Conservation (phyloP, 225 moss, liverwort and hornwort genomes). For the Anthoceros angustus region DNA sequence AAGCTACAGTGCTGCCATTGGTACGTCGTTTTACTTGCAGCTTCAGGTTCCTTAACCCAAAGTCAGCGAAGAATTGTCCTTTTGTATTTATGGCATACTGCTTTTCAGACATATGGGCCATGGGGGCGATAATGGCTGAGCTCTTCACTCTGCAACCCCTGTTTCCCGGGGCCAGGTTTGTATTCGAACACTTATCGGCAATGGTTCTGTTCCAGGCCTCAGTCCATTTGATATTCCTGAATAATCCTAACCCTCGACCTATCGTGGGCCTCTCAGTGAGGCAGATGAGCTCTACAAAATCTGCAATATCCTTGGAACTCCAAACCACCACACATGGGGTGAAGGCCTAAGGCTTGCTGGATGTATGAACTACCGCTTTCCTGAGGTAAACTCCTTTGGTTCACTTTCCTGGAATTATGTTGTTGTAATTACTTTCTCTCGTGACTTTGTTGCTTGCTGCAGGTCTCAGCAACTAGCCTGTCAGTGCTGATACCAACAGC, state of each 20-base stretch:
- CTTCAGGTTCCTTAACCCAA: conserved; percentile 10
- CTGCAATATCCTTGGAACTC: conserved; percentile 51
- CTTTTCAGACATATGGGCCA: conserved; percentile 39
- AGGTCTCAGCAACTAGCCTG: conserved; percentile 40
- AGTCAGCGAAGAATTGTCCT: background rate
- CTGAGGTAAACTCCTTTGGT: conserved; percentile 22
- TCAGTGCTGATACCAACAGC: conserved; percentile 50
- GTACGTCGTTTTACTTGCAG: conserved; percentile 9
- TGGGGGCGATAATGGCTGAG: conserved; percentile 96
- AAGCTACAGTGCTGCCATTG: conserved; percentile 41
- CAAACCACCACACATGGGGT: conserved; percentile 51
- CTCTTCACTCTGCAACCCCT: conserved; percentile 74
- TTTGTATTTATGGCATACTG: background rate
- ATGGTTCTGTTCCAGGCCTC: background rate
- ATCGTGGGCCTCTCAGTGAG: conserved; percentile 16
- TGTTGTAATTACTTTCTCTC: background rate
- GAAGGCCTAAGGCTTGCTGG: conserved; percentile 69
- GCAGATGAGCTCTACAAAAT: conserved; percentile 59
- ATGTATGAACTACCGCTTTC: conserved; percentile 48
- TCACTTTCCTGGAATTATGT: background rate
- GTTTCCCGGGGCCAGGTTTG: conserved; percentile 80
- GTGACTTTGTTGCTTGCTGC: background rate
- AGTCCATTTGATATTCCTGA: conserved; percentile 4
- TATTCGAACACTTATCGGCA: background rate
- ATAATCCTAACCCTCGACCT: background rate